These are phyloP conservation scores for Puya raimondii DNA, from an alignment of 176 grass and related monocot species.

Conservation along the genomic window DNA sequence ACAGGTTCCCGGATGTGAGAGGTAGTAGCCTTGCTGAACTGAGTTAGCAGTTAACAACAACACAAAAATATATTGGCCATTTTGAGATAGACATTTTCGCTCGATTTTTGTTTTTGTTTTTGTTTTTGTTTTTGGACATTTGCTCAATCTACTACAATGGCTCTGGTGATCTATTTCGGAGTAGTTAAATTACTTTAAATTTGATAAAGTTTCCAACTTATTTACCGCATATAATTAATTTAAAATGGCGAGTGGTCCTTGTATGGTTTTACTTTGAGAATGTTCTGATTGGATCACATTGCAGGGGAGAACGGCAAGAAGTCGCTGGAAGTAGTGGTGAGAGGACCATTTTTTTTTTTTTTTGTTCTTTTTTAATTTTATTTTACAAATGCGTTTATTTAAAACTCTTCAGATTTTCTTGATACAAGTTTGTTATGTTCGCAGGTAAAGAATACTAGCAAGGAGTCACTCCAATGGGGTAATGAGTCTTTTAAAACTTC, in stretches of 20 bases:
- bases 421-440: background rate
- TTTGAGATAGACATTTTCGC: no score
- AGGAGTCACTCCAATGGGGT: slow-evolving; percentile 90
- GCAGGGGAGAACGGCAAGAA: slow-evolving; percentile 52
- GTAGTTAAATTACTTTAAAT: no score
- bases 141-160: no score
- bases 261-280: background rate
- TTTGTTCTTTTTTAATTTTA: background rate
- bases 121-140: no score
- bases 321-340: slow-evolving; percentile 76
- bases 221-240: no score
- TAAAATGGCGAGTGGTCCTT: no score
- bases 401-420: background rate
- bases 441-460: slow-evolving; percentile 71
- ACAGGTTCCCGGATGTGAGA: slow-evolving; percentile 7
- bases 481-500: background rate
- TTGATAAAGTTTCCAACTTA: background rate
- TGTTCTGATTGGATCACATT: background rate
- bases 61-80: no score
- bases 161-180: no score
- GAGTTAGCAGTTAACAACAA: background rate
- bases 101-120: no score
- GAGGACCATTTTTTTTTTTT: background rate
- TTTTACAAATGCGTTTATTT: background rate
- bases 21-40: slow-evolving; percentile 7